A percentile compares a stretch with the other conserved stretches of the same genome.
These are phyloP conservation scores for Dipteronia sinensis DNA, from an alignment of 345 rosid genomes.

Conservation along the genomic window DNA sequence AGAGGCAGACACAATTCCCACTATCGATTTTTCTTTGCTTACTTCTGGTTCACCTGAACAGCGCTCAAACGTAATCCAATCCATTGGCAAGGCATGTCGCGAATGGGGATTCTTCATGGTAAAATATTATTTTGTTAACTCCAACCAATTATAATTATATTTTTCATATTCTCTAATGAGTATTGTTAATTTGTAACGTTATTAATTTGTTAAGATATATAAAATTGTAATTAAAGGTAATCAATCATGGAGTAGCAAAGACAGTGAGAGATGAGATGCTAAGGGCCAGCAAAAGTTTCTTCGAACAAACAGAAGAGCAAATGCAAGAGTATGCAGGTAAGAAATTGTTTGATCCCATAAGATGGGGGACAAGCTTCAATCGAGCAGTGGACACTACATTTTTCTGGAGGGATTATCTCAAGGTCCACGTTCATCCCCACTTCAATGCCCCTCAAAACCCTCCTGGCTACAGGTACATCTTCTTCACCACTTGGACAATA, in stretches of 20 bases:
- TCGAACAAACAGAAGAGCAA: slow-evolving; percentile 33
- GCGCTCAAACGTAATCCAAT: slow-evolving; percentile 31
- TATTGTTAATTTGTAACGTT: neutral
- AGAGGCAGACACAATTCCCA: slow-evolving; percentile 35
- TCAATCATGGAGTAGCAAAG: slow-evolving; percentile 39
- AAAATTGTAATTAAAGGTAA: slow-evolving; percentile 23
- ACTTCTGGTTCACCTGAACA: slow-evolving; percentile 32
- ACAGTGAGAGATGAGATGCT: slow-evolving; percentile 29
- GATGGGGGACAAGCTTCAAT: slow-evolving; percentile 44
- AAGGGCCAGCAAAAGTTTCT: slow-evolving; percentile 22
- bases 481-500: no score
- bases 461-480: slow-evolving; percentile 34
- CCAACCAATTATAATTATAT: neutral
- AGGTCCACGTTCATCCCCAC: slow-evolving; percentile 43
- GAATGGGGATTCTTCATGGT: slow-evolving; percentile 69
- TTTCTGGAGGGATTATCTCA: slow-evolving; percentile 52
- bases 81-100: slow-evolving; percentile 51
- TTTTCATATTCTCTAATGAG: neutral
- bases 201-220: neutral
- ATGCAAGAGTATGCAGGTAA: slow-evolving; percentile 35
- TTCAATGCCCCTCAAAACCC: slow-evolving; percentile 40
- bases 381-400: slow-evolving; percentile 18
- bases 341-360: slow-evolving; percentile 37
- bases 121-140: neutral
- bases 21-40: slow-evolving; percentile 45